Conservation (phyloP, 371 early-diverging fungal genomes). For the Mycotypha africana region DNA sequence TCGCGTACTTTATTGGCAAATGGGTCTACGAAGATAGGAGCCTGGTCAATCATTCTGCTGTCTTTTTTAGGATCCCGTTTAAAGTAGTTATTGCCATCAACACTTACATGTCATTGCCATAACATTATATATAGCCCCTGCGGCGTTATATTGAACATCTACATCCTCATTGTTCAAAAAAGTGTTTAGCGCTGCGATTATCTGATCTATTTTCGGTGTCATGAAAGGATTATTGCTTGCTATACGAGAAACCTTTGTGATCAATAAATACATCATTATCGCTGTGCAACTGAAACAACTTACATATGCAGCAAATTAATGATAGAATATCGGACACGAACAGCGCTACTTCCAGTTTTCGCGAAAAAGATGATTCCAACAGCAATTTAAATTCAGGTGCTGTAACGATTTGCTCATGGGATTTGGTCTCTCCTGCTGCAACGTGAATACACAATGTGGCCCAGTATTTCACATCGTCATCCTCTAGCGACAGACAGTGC, state of each 20-base stretch:
- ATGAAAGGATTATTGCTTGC: constrained; percentile 16
- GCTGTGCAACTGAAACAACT: constrained; percentile 5
- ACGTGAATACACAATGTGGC: constrained; percentile 55
- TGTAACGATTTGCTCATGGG: constrained; percentile 34
- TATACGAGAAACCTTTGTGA: not conserved
- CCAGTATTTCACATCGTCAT: constrained; percentile 75
- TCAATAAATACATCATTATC: not conserved
- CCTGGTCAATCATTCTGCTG: no score
- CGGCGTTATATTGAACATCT: constrained; percentile 43
- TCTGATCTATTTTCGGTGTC: constrained; percentile 3
- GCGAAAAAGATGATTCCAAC: constrained; percentile 27
- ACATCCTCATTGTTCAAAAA: constrained; percentile 29
- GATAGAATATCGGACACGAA: constrained; percentile 41
- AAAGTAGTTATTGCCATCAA: not conserved
- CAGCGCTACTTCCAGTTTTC: constrained; percentile 32
- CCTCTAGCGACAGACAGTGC: constrained; percentile 59
- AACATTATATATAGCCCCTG: constrained; percentile 40
- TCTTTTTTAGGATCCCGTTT: no score
- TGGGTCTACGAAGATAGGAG: constrained; percentile 18
- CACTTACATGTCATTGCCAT: constrained; percentile 37
- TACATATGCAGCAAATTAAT: constrained; percentile 42
- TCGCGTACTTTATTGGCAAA: constrained; percentile 30
- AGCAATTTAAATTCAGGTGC: constrained; percentile 35
- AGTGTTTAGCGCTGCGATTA: constrained; percentile 26
- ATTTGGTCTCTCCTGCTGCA: constrained; percentile 41